phyloP scores from a whole-genome alignment of 805 yeast genomes.

The Candida namnaoensis region DNA sequence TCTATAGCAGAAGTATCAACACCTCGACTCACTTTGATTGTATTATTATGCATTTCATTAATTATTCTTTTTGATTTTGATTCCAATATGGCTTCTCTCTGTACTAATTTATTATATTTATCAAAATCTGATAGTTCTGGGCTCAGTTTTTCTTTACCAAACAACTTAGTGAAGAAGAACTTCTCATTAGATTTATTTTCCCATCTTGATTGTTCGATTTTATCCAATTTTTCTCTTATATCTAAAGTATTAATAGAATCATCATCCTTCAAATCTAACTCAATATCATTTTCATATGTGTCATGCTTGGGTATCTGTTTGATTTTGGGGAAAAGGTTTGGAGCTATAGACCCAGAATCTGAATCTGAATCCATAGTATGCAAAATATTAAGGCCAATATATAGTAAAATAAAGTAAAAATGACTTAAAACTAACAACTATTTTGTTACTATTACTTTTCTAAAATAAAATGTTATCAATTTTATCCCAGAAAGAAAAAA shows the following conservation, averaged over 20 bases:
- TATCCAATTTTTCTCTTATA: slow-evolving; percentile 7
- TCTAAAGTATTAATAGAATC: background rate
- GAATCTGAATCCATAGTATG: background rate
- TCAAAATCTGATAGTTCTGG: slow-evolving; percentile 20
- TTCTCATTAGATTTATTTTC: slow-evolving; percentile 16
- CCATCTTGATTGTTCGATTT: slow-evolving; percentile 10
- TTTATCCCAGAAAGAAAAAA: too few species aligned
- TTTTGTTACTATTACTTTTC: too few species aligned
- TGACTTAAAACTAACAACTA: too few species aligned
- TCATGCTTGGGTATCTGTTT: background rate
- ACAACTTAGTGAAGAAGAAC: slow-evolving; percentile 19
- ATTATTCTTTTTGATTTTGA: slow-evolving; percentile 14
- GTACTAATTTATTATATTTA: slow-evolving; percentile 23
- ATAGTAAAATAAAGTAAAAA: too few species aligned
- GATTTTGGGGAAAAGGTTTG: background rate
- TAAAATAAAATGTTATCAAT: too few species aligned
- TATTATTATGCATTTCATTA: slow-evolving; percentile 7
- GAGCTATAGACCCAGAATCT: background rate
- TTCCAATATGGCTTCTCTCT: slow-evolving; percentile 22
- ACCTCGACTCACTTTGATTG: slow-evolving; percentile 12
- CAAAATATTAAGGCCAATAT: too few species aligned
- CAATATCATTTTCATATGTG: background rate
- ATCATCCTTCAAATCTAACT: background rate
- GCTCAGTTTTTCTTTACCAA: slow-evolving; percentile 1
- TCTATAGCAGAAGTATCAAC: slow-evolving; percentile 13